phyloP scores from a whole-genome alignment of 805 yeast species.

The Starmerella powellii region DNA sequence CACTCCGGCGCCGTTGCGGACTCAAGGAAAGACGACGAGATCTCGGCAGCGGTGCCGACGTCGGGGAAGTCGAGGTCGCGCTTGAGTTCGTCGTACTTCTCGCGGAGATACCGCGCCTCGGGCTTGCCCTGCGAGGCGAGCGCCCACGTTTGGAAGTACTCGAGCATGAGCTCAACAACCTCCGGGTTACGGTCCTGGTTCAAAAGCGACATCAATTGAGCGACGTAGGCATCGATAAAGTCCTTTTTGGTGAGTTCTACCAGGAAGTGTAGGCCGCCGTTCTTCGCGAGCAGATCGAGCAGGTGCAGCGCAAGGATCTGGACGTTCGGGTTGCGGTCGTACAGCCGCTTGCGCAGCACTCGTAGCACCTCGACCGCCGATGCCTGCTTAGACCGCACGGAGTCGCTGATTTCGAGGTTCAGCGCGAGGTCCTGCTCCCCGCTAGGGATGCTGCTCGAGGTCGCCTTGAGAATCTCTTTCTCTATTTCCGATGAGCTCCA shows the following conservation, averaged over 20 bases:
- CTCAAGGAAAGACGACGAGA: slow-evolving; percentile 52
- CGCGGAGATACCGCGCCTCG: slow-evolving; percentile 52
- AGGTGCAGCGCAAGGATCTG: slow-evolving; percentile 65
- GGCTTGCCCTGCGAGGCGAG: slow-evolving; percentile 55
- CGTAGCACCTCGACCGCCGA: slow-evolving; percentile 76
- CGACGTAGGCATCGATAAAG: slow-evolving; percentile 68
- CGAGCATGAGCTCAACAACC: slow-evolving; percentile 50
- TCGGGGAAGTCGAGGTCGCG: slow-evolving; percentile 60
- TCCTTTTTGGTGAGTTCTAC: slow-evolving; percentile 70
- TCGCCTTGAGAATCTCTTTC: slow-evolving; percentile 42
- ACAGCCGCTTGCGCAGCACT: slow-evolving; percentile 60
- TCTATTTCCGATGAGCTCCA: slow-evolving; percentile 37
- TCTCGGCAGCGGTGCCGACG: slow-evolving; percentile 22
- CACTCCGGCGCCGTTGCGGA: slow-evolving; percentile 93
- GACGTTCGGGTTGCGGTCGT: slow-evolving; percentile 65
- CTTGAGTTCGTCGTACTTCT: slow-evolving; percentile 47
- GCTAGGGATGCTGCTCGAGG: slow-evolving; percentile 67
- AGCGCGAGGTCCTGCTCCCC: slow-evolving; percentile 67
- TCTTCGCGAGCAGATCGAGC: slow-evolving; percentile 78
- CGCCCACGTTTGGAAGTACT: slow-evolving; percentile 66
- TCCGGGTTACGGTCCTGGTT: slow-evolving; percentile 34
- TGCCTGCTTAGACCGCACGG: slow-evolving; percentile 68
- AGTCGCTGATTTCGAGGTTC: slow-evolving; percentile 77
- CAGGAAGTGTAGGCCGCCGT: slow-evolving; percentile 80
- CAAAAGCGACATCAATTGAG: slow-evolving; percentile 41